These are phyloP conservation scores for Neospora caninum DNA, from an alignment of 169 alveolate genomes.

Conservation along the genomic window DNA sequence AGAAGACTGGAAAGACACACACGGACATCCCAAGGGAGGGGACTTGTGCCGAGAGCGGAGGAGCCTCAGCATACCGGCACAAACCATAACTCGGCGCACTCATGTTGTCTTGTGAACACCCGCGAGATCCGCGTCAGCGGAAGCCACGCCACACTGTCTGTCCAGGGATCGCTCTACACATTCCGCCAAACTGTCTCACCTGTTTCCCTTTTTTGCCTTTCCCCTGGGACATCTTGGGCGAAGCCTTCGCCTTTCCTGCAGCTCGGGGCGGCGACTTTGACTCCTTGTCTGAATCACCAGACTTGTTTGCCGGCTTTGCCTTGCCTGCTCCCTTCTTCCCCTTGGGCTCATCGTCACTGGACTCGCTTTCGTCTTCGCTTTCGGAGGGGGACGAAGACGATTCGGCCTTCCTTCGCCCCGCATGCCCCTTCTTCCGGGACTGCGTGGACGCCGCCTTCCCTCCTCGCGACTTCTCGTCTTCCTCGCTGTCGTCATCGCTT, in stretches of 20 bases:
- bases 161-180: too few species aligned
- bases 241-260: background rate
- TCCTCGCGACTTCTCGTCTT: background rate
- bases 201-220: constrained; percentile 6
- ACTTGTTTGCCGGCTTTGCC: background rate
- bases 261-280: background rate
- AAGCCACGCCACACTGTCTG: too few species aligned
- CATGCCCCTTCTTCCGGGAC: background rate
- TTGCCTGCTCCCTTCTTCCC: background rate
- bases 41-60: too few species aligned
- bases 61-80: too few species aligned
- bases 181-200: background rate
- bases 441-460: background rate
- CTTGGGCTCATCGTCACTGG: background rate
- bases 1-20: too few species aligned
- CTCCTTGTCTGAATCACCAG: background rate
- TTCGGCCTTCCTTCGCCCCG: background rate
- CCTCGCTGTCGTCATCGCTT: background rate
- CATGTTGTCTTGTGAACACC: too few species aligned
- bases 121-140: too few species aligned
- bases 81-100: too few species aligned
- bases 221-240: background rate
- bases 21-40: too few species aligned
- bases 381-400: background rate
- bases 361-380: background rate